These are phyloP conservation scores for Fusarium mangiferae DNA, from an alignment of 2,329 filamentous ascomycete genomes.

Conservation along the genomic window DNA sequence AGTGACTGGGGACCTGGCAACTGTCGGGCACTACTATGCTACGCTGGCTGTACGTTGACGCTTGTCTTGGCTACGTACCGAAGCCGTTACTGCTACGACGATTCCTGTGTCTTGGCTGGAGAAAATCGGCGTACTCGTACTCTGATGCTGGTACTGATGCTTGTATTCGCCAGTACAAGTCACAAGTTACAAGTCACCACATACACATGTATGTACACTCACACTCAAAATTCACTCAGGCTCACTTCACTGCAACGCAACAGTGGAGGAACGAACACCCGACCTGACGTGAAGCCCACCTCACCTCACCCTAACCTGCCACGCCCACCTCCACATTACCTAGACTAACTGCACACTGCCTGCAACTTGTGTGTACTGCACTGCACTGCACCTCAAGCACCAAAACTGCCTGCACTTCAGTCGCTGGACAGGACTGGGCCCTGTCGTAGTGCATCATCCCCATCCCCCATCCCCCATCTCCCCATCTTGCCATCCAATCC, in stretches of 20 bases:
- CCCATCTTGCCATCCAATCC: constrained; percentile 40
- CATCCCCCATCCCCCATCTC: constrained; percentile 42
- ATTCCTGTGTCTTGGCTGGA: not conserved
- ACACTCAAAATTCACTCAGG: constrained; percentile 5
- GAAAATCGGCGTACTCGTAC: constrained; percentile 27
- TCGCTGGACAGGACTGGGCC: not conserved
- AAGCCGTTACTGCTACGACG: constrained; percentile 27
- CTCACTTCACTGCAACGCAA: constrained; percentile 4
- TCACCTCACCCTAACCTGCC: constrained; percentile 16
- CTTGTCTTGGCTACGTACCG: constrained; percentile 25
- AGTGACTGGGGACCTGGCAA: constrained; percentile 18
- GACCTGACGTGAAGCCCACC: constrained; percentile 14
- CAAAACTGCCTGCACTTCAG: not conserved
- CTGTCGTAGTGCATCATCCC: constrained; percentile 37
- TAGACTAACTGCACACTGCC: constrained; percentile 2
- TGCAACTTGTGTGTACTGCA: not conserved
- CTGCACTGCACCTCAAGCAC: not conserved
- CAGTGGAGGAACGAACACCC: constrained; percentile 36
- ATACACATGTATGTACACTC: not conserved
- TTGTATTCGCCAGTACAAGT: constrained; percentile 1
- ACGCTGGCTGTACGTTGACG: constrained; percentile 7
- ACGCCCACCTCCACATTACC: constrained; percentile 43
- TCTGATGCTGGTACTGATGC: constrained; percentile 11
- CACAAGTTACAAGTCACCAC: not conserved
- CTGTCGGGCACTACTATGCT: constrained; percentile 35